Percentiles rank a stretch among this genome's conserved stretches.
phyloP scores from a whole-genome alignment of 257 asterid species.

The Ligustrum vulgare region DNA sequence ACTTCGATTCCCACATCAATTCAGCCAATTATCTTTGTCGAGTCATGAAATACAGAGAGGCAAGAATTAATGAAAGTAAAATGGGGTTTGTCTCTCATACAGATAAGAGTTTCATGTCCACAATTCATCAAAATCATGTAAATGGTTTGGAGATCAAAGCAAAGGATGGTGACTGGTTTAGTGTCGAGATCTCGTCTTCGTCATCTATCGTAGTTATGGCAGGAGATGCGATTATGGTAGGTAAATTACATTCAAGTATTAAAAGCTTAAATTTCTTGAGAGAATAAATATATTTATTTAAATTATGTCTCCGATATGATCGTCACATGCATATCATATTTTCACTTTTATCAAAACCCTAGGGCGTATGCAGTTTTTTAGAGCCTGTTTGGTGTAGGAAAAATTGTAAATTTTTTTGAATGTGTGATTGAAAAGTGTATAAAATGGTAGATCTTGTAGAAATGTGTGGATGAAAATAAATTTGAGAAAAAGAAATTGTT shows the following conservation, averaged over 20 bases:
- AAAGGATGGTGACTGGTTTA: conserved; percentile 64
- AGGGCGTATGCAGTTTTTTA: too few relatives aligned
- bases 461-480: too few relatives aligned
- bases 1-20: conserved; percentile 36
- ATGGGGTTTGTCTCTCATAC: conserved; percentile 70
- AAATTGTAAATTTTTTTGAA: too few relatives aligned
- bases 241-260: not conserved
- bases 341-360: too few relatives aligned
- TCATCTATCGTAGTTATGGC: conserved; percentile 74
- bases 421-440: too few relatives aligned
- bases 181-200: conserved; percentile 51
- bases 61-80: conserved; percentile 37
- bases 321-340: not conserved
- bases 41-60: conserved; percentile 62
- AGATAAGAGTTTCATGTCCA: conserved; percentile 76
- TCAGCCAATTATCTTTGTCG: conserved; percentile 50
- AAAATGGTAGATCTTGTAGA: too few relatives aligned
- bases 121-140: conserved; percentile 58
- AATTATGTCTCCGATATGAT: not conserved
- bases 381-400: too few relatives aligned
- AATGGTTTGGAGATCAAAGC: conserved; percentile 70
- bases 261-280: not conserved
- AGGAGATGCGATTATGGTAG: conserved; percentile 75
- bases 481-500: too few relatives aligned
- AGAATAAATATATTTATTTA: too few relatives aligned